These are phyloP conservation scores for Fusarium nodosum DNA, from an alignment of 2,329 filamentous ascomycete genomes.

Conservation along the genomic window DNA sequence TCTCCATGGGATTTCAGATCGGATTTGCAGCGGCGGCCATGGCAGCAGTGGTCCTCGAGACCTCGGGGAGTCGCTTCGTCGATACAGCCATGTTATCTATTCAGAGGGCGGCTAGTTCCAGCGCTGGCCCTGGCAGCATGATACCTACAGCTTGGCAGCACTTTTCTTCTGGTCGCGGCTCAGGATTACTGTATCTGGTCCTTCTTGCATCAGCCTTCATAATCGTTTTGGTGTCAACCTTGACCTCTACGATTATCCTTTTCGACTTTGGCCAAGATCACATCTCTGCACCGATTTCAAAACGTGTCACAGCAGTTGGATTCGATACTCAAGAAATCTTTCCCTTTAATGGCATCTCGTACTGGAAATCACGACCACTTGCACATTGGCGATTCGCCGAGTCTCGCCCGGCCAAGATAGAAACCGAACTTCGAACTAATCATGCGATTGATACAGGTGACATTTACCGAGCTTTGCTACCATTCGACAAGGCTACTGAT, in stretches of 20 bases:
- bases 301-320: slow-evolving; percentile 3
- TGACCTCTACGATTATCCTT: slow-evolving; percentile 34
- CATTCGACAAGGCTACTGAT: not conserved
- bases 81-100: slow-evolving; percentile 23
- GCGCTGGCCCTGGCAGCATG: slow-evolving; percentile 5
- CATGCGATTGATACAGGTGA: slow-evolving; percentile 14
- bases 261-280: slow-evolving; percentile 21
- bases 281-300: not conserved
- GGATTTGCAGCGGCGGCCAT: slow-evolving; percentile 23
- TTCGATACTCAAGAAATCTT: slow-evolving; percentile 3
- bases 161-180: not conserved
- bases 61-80: slow-evolving; percentile 2
- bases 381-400: slow-evolving; percentile 34
- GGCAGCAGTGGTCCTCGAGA: slow-evolving; percentile 28
- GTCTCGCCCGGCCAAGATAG: not conserved
- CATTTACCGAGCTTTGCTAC: slow-evolving; percentile 14
- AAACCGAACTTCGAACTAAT: slow-evolving; percentile 3
- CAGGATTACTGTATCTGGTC: slow-evolving; percentile 3
- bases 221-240: slow-evolving; percentile 9
- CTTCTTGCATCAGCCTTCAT: not conserved
- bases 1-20: slow-evolving; percentile 23
- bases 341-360: slow-evolving; percentile 17
- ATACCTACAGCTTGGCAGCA: slow-evolving; percentile 19
- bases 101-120: slow-evolving; percentile 16
- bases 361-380: slow-evolving; percentile 27